Evolutionary conservation across 2,329 filamentous ascomycete genomes (phyloP).

Genomic region (Macrophomina phaseolina): DNA sequence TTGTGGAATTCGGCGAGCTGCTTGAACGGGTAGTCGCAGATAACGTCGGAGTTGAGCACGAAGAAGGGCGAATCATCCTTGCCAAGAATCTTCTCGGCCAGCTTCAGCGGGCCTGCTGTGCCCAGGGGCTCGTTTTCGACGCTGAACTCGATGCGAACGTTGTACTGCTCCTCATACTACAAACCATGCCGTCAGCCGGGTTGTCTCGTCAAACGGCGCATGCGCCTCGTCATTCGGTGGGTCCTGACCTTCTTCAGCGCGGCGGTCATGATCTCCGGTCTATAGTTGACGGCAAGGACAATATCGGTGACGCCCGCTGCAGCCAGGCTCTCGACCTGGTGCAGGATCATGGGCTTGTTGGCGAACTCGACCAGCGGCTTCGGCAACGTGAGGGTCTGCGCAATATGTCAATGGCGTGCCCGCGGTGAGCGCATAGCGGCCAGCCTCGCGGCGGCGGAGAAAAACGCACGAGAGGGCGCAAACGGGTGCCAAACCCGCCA

Average conservation of each 20-base stretch:
- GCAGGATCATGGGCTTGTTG: constrained; percentile 99
- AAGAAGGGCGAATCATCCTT: constrained; percentile 97
- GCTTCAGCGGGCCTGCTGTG: constrained; percentile 92
- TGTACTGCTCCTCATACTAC: constrained; percentile 86
- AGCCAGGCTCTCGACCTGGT: constrained; percentile 95
- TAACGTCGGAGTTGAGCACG: constrained; percentile 97
- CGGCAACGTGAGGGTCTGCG: constrained; percentile 89
- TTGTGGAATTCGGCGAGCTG: constrained; percentile 92
- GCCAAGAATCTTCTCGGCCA: constrained; percentile 87
- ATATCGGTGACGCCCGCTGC: constrained; percentile 95
- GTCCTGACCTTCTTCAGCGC: constrained; percentile 79
- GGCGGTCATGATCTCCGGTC: constrained; percentile 96
- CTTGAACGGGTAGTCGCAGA: constrained; percentile 96
- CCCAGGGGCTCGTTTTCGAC: constrained; percentile 95
- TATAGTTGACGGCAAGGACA: constrained; percentile 97
- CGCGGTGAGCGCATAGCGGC: constrained; percentile 33
- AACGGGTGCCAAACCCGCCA: constrained; percentile 97
- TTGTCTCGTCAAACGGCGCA: neutral
- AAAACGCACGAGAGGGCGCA: constrained; percentile 81
- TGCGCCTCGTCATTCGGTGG: neutral
- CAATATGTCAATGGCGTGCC: constrained; percentile 34
- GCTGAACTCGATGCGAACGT: constrained; percentile 95
- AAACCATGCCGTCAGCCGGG: constrained; percentile 13
- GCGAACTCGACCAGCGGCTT: constrained; percentile 98
- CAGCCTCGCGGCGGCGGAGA: constrained; percentile 28